Evolutionary conservation across 345 rosid species (phyloP).

Genomic region (Abelmoschus esculentus): DNA sequence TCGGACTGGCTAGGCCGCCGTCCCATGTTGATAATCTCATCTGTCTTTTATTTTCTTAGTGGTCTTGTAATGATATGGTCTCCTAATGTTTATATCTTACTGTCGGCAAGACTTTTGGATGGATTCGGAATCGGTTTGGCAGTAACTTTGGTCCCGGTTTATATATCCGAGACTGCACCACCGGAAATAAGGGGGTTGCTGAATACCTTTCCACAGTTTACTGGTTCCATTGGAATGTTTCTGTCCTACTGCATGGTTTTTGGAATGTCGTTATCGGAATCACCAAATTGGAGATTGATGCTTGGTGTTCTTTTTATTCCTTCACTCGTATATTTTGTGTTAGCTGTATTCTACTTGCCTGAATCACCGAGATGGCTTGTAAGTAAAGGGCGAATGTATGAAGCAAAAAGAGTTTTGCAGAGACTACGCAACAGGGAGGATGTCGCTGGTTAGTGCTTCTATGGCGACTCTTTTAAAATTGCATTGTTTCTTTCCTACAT

Average conservation of each 20-base stretch:
- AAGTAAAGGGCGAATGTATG: slow-evolving; percentile 86
- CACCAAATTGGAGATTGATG: slow-evolving; percentile 94
- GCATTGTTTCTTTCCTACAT: no score
- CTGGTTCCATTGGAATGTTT: slow-evolving; percentile 91
- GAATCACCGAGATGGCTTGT: slow-evolving; percentile 99
- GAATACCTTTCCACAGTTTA: slow-evolving; percentile 92
- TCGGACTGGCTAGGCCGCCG: slow-evolving; percentile 52
- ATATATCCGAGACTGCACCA: slow-evolving; percentile 47
- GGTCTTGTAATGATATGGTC: slow-evolving; percentile 91
- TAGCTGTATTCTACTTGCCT: slow-evolving; percentile 67
- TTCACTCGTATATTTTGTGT: slow-evolving; percentile 49
- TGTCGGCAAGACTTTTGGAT: slow-evolving; percentile 80
- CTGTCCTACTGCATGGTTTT: slow-evolving; percentile 85
- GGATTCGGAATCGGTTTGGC: slow-evolving; percentile 21
- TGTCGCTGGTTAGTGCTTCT: slow-evolving; percentile 63
- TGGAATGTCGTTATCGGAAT: slow-evolving; percentile 62
- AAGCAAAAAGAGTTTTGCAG: slow-evolving; percentile 82
- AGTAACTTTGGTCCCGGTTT: no score
- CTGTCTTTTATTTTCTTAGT: slow-evolving; percentile 61
- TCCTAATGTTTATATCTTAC: slow-evolving; percentile 74
- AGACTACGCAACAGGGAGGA: slow-evolving; percentile 72
- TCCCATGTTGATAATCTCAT: slow-evolving; percentile 73
- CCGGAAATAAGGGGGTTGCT: slow-evolving; percentile 81
- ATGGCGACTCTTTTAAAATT: background rate
- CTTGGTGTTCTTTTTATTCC: slow-evolving; percentile 88